Base-by-base conservation (phyloP, 1,284 basidiomycete genomes). In the Ustilago bromivora region DNA sequence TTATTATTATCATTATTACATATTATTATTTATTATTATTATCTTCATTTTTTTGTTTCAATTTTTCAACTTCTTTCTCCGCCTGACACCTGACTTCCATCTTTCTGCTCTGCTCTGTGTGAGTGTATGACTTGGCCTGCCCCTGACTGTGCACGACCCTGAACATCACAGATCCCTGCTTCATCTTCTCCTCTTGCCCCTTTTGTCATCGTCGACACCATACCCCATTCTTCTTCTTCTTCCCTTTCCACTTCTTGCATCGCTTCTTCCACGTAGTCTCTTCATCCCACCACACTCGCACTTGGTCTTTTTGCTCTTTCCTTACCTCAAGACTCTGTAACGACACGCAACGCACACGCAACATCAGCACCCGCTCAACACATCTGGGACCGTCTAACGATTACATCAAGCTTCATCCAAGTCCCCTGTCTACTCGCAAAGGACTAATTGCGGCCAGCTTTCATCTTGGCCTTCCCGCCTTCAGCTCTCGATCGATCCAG, bases 261-360 rank as follows among this genome's bases (percentile, higher is more conserved):
- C 47, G 23, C 46, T 8, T 40, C 55, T 13, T 35, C 12, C 32
- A 17, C 41, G 2, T 57, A 43, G 28, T 23, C 32, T 28, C 54
- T 19, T 34, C 63, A 8, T 41, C 32, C 35, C 54, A 32, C 41
- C 63, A 13, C 51, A 36, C 40, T 47, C 36, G 13, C 19, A 34
- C 47, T 52, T 40, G 4, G 13, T 10, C 28, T 11, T 17, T 49
- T 41, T 13, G 15, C 10, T 32, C 32, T 28, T 34, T 35, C 34
- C 43, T 28, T 19, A 47, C 15, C 3, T 54, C 35, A 68, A 54
- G 40, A 38, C 41, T n/a, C 36, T 52, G 40, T 55, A 66, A 66
- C 64, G 57, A 56, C 51, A 49, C 53, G 64, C 41, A 60, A 66
- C 69, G 69, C 38, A 61, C 54, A 40, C 17, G 36, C 38, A 51